These are phyloP conservation scores for Penicillium arizonense DNA, from an alignment of 495 filamentous ascomycete genomes.

Conservation along the genomic window DNA sequence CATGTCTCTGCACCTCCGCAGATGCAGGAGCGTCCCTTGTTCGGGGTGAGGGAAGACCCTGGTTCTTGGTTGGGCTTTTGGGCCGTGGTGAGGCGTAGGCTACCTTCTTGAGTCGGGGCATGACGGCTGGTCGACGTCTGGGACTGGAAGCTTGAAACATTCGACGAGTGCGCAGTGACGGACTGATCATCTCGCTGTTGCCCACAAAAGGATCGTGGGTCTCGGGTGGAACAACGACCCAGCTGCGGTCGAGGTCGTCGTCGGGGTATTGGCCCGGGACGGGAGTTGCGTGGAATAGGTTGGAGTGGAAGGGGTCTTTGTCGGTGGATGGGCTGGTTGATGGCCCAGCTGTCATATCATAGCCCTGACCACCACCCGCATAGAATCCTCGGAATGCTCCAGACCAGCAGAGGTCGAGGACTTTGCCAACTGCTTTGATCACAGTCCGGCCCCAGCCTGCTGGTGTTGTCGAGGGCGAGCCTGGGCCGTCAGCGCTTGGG, in stretches of 20 bases:
- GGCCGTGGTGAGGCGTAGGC: conserved; percentile 26
- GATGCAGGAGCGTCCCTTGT: conserved; percentile 46
- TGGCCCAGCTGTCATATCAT: conserved; percentile 40
- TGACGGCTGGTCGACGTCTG: conserved; percentile 26
- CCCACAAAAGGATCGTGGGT: conserved; percentile 18
- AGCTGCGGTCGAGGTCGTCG: conserved; percentile 60
- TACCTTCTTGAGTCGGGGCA: conserved; percentile 29
- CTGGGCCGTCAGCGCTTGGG: conserved; percentile 19
- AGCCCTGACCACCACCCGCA: conserved; percentile 75
- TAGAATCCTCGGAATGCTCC: conserved; percentile 80
- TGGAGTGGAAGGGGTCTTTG: conserved; percentile 13
- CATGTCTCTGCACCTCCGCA: conserved; percentile 64
- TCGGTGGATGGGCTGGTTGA: conserved; percentile 13
- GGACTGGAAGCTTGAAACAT: conserved; percentile 25
- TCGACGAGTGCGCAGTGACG: conserved; percentile 19
- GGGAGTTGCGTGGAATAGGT: conserved; percentile 12
- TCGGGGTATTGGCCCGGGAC: conserved; percentile 40
- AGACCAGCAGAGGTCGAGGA: conserved; percentile 77
- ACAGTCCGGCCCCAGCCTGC: conserved; percentile 47
- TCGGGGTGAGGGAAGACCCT: conserved; percentile 30
- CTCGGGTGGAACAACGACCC: conserved; percentile 69
- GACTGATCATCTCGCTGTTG: conserved; percentile 14
- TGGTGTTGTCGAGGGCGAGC: conserved; percentile 11
- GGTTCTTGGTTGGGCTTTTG: conserved; percentile 39
- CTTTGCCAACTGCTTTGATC: conserved; percentile 66